Percentiles rank a stretch among this genome's conserved stretches.
phyloP scores from a whole-genome alignment of 495 filamentous ascomycete genomes.

The Aspergillus steynii region DNA sequence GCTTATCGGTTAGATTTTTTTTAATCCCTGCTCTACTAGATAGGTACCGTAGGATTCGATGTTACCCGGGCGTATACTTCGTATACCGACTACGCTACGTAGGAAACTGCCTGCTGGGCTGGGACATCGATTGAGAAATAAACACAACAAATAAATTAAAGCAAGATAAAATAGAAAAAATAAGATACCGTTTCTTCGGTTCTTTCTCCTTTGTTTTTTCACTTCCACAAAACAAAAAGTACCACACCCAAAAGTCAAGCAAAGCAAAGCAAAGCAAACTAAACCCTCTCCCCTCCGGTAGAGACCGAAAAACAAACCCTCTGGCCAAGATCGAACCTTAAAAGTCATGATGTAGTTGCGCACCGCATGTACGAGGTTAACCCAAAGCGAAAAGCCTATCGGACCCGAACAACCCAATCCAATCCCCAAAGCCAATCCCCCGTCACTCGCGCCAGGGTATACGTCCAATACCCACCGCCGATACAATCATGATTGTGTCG shows the following conservation, averaged over 20 bases:
- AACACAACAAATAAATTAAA: no score
- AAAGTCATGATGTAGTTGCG: neutral
- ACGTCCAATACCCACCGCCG: neutral
- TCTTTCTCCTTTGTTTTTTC: no score
- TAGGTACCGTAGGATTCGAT: neutral
- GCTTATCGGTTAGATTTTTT: neutral
- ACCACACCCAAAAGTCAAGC: no score
- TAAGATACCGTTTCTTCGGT: no score
- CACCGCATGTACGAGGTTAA: no score
- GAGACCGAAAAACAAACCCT: neutral
- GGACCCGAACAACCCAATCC: neutral
- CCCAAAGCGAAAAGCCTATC: neutral
- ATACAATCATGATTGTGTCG: neutral
- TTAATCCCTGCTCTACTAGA: neutral
- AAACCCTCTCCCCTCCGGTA: neutral
- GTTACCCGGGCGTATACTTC: neutral
- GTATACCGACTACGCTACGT: no score
- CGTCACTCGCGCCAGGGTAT: neutral
- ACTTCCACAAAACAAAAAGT: no score
- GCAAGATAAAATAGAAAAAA: no score
- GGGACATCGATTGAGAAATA: no score
- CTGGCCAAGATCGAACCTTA: neutral
- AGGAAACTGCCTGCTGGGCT: no score
- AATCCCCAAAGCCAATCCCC: neutral
- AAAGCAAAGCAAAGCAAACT: no score